Conservation (phyloP, 1,284 basidiomycete genomes). For the Veloboletus limbatus region DNA sequence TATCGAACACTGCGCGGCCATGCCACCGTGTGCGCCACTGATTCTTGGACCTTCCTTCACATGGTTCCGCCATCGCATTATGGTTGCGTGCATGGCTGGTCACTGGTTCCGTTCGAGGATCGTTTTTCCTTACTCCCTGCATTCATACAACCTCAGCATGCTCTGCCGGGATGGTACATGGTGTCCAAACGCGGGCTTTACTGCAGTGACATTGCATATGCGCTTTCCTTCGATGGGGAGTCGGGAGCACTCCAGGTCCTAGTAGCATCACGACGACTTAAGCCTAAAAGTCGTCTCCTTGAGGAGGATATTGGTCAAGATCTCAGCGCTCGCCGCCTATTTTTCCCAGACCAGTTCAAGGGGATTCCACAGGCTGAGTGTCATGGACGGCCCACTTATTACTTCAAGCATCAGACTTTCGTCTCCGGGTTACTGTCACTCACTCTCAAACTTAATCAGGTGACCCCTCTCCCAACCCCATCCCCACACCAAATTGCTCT, state of each 20-base stretch:
- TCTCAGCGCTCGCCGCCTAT: neutral
- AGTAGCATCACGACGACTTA: neutral
- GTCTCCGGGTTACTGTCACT: neutral
- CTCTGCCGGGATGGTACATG: neutral
- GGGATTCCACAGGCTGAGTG: neutral
- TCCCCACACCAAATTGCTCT: neutral
- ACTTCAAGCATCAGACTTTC: neutral
- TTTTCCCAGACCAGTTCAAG: neutral
- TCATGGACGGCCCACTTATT: too few species aligned
- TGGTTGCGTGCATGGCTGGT: neutral
- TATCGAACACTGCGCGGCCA: neutral
- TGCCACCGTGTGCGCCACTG: neutral
- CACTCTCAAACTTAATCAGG: neutral
- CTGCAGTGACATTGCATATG: neutral
- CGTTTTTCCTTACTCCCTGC: neutral
- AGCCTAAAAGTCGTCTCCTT: neutral
- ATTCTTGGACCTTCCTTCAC: neutral
- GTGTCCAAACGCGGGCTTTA: neutral
- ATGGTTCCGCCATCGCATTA: neutral
- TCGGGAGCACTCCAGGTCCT: neutral
- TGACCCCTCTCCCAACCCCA: neutral
- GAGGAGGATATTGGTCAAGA: neutral
- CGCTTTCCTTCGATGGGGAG: neutral
- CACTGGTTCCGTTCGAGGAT: neutral
- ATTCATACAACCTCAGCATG: neutral